Percentiles rank a stretch among this genome's conserved stretches.
phyloP scores from a whole-genome alignment of 1,284 basidiomycete species.

The Melanopsichium pennsylvanicum region DNA sequence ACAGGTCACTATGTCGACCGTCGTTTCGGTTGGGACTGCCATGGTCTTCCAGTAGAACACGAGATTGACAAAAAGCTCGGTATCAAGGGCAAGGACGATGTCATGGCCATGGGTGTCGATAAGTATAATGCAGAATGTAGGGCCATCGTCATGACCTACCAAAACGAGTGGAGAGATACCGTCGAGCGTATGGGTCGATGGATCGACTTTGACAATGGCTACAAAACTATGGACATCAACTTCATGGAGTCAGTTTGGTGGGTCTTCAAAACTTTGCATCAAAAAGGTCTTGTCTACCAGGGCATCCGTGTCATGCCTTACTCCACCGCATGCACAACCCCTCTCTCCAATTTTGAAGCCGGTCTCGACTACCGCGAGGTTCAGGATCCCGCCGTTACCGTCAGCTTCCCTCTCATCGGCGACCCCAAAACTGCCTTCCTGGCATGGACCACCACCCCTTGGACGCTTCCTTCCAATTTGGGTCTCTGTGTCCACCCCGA shows the following conservation, averaged over 20 bases:
- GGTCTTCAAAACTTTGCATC: constrained; percentile 93
- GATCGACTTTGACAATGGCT: constrained; percentile 99
- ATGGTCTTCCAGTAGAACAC: constrained; percentile 97
- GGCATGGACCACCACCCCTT: constrained; percentile 99
- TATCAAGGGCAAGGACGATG: constrained; percentile 92
- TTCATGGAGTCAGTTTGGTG: constrained; percentile 99
- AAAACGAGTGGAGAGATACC: constrained; percentile 88
- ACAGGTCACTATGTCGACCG: constrained; percentile 93
- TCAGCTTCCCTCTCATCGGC: constrained; percentile 90
- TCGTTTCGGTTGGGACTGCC: constrained; percentile 99
- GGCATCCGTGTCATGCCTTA: constrained; percentile 98
- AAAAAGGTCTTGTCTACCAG: constrained; percentile 92
- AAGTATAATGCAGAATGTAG: constrained; percentile 98
- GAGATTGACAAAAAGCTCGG: constrained; percentile 97
- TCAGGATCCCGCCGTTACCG: constrained; percentile 91
- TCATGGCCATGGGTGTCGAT: constrained; percentile 93
- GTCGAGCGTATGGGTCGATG: constrained; percentile 98
- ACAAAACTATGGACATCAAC: constrained; percentile 91
- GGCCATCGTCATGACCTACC: constrained; percentile 96
- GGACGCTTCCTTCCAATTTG: constrained; percentile 96
- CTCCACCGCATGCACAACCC: constrained; percentile 94
- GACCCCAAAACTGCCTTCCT: constrained; percentile 89
- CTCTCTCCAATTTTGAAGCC: constrained; percentile 97
- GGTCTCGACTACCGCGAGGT: constrained; percentile 92
- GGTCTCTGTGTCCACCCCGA: constrained; percentile 95